Conservation (phyloP, 106 monocot genomes). For the Allium cepa region DNA sequence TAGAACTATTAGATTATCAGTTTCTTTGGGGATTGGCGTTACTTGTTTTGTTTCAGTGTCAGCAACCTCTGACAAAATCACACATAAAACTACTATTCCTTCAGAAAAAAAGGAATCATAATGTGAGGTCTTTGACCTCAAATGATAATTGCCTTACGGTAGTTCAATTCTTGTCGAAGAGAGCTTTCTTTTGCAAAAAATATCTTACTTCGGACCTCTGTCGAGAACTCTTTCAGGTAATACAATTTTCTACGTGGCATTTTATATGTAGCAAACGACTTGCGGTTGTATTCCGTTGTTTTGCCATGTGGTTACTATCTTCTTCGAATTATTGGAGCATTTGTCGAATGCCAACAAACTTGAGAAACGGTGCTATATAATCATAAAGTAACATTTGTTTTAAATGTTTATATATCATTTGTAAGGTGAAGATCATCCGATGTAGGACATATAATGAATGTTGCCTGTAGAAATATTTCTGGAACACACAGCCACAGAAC, state of each 20-base stretch:
- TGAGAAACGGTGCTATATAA: too few species aligned
- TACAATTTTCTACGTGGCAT: background rate
- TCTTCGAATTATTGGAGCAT: too few species aligned
- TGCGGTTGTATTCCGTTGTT: too few species aligned
- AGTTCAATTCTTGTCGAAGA: constrained; percentile 47
- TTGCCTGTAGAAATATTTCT: too few species aligned
- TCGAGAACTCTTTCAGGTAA: constrained; percentile 78
- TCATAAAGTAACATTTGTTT: too few species aligned
- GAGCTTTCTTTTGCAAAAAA: constrained; percentile 49
- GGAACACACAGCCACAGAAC: too few species aligned
- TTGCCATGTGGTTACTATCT: too few species aligned
- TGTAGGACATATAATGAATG: too few species aligned
- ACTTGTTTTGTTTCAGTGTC: constrained; percentile 64
- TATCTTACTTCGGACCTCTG: constrained; percentile 62
- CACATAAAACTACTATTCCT: constrained; percentile 10
- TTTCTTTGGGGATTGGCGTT: constrained; percentile 82
- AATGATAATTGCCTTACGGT: constrained; percentile 39
- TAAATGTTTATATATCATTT: too few species aligned
- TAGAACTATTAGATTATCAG: constrained; percentile 53
- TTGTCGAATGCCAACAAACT: too few species aligned
- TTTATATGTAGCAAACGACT: too few species aligned
- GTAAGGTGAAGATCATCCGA: too few species aligned
- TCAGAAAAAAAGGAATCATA: constrained; percentile 9
- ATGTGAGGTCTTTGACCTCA: constrained; percentile 11
- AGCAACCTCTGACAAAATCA: constrained; percentile 15